Percentiles rank a stretch among this genome's conserved stretches.
Evolutionary conservation across 768 basidiomycete species (phyloP).

Genomic region (Russula dissimulans): DNA sequence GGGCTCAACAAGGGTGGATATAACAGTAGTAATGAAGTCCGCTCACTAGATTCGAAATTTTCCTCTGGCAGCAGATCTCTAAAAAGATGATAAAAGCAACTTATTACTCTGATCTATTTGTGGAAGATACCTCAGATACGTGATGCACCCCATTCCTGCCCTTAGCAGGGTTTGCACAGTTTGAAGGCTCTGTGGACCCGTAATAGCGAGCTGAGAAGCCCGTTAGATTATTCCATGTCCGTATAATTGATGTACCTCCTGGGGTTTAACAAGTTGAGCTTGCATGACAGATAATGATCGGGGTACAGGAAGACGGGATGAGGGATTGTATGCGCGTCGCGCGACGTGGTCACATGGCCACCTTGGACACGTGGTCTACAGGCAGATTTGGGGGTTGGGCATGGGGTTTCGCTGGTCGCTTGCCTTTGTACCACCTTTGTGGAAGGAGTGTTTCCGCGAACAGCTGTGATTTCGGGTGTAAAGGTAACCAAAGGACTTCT

Average conservation of each 20-base stretch:
- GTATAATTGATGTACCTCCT: slow-evolving; percentile 19
- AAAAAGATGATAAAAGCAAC: background rate
- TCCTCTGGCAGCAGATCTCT: slow-evolving; percentile 74
- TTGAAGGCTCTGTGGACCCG: slow-evolving; percentile 51
- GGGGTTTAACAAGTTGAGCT: slow-evolving; percentile 28
- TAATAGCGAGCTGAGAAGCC: slow-evolving; percentile 22
- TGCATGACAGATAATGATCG: slow-evolving; percentile 28
- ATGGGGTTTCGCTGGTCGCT: background rate
- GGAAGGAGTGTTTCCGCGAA: background rate
- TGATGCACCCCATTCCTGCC: slow-evolving; percentile 68
- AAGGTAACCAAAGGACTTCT: background rate
- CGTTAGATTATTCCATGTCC: background rate
- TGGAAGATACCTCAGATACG: slow-evolving; percentile 52
- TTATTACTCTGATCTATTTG: slow-evolving; percentile 10
- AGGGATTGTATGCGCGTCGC: slow-evolving; percentile 9
- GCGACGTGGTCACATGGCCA: slow-evolving; percentile 6
- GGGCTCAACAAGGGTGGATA: slow-evolving; percentile 1
- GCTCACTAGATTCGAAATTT: slow-evolving; percentile 43
- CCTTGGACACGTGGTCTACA: background rate
- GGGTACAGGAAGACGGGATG: too few relatives aligned
- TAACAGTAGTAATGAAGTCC: background rate
- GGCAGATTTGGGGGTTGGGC: background rate
- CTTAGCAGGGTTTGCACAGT: slow-evolving; percentile 64
- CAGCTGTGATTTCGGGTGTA: background rate
- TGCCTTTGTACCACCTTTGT: background rate